Base-by-base conservation (phyloP, 352 stramenopile genomes). In the Globisporangium spiculum region DNA sequence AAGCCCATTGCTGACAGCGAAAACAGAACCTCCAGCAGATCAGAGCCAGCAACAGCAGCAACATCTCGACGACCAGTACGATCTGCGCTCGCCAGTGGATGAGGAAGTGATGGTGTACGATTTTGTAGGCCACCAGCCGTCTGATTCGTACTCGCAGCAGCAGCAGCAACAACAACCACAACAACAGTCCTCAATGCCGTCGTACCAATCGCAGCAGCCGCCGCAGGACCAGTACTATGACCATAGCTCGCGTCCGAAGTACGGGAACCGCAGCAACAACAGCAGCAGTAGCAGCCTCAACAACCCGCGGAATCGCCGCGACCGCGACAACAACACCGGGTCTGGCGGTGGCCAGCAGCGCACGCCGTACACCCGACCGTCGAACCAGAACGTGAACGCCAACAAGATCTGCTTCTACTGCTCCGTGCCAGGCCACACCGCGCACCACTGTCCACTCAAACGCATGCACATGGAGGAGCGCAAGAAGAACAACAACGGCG, bases 401-500 rank as follows among this genome's bases (percentile, higher is more conserved):
- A 24, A 65, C 26, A 65, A 57, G 48, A 57, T 55, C 6, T 65
- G 60, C 26, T 65, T 57, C 60, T 65, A 65, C 41, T 65, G 60
- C 60, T 34, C 60, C 26, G 4, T 46, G 48, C 44, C 44, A 7
- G 60, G 60, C 26, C 60, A 65, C 26, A 57, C 44, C 41, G 60
- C 24, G 60, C 60, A 65, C 60, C 60, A 57, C 41, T 65, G 60
- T 34, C 60, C 38, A 6, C 60, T 65, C 26, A 65, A 65, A 44
- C 41, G 60, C 26, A 54, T 65, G 60, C 60, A 65, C 60, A 46
- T 48, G 41, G 60, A 55, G 24, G 60, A 65, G 44, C 60, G 60
- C 60, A 65, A 65, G 60, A 65, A 67, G 22, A 67, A 60, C 62
- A 64, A n/a, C 34, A 64, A 6, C 56, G 44, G n/a, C 56, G 44